Evolutionary conservation across 192 early-diverging fungal genomes (phyloP).

Genomic region (Chytriomyces sp.): DNA sequence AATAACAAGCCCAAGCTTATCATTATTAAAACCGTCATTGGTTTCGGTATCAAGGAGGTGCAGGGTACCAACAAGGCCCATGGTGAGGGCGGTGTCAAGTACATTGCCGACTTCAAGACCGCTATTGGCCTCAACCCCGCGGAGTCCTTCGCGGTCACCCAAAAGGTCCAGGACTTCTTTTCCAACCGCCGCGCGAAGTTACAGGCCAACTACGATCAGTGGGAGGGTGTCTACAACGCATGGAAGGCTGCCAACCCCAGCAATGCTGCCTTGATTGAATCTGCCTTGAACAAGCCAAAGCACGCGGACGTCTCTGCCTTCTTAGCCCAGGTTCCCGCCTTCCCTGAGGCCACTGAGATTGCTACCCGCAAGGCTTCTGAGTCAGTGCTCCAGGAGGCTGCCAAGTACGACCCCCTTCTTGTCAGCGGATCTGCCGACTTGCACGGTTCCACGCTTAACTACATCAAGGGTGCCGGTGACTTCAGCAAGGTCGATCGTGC

Average conservation of each 20-base stretch:
- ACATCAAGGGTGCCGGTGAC: conserved; percentile 94
- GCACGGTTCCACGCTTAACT: conserved; percentile 93
- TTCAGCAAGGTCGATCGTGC: conserved; percentile 26
- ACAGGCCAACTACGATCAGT: conserved; percentile 67
- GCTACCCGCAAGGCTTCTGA: conserved; percentile 82
- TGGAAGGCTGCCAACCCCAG: conserved; percentile 74
- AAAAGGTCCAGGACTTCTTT: conserved; percentile 54
- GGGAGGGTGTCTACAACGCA: conserved; percentile 72
- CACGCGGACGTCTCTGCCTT: conserved; percentile 25
- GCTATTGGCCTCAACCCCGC: conserved; percentile 83
- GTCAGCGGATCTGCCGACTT: conserved; percentile 96
- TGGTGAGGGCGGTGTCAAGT: conserved; percentile 57
- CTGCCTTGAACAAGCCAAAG: conserved; percentile 26
- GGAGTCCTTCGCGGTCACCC: conserved; percentile 72
- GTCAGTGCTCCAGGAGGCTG: conserved; percentile 78
- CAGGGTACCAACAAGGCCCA: conserved; percentile 92
- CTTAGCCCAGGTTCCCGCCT: conserved; percentile 23
- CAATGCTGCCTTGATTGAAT: conserved; percentile 35
- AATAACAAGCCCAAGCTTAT: conserved; percentile 60
- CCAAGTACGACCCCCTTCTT: conserved; percentile 79
- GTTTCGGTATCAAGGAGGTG: conserved; percentile 80
- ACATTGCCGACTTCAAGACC: conserved; percentile 67
- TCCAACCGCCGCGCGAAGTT: conserved; percentile 59
- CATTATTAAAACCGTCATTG: conserved; percentile 80
- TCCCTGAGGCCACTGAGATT: conserved; percentile 24